Evolutionary conservation across 805 yeast species (phyloP).

Genomic region (Diddensiella santjacobensis): DNA sequence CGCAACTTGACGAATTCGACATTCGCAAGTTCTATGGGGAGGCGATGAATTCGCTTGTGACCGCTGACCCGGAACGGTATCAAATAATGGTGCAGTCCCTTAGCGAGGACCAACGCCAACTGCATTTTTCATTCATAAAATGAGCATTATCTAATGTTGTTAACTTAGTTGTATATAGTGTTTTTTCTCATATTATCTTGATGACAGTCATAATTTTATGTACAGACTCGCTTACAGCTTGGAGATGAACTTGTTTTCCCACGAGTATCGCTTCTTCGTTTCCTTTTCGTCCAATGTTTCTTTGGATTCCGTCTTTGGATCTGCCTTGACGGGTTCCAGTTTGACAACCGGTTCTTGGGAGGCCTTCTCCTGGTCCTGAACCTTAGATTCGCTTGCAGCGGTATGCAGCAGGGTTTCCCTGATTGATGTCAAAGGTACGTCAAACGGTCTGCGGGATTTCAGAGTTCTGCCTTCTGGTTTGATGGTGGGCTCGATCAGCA

Average conservation of each 20-base stretch:
- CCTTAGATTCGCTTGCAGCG: slow-evolving; percentile 3
- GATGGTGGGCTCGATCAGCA: slow-evolving; percentile 4
- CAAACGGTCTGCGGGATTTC: slow-evolving; percentile 12
- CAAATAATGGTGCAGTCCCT: background rate
- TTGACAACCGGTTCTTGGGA: background rate
- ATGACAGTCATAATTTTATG: no score
- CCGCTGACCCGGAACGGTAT: background rate
- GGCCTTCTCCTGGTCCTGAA: background rate
- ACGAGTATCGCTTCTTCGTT: background rate
- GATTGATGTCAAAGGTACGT: slow-evolving; percentile 6
- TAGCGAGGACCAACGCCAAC: background rate
- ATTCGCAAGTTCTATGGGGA: background rate
- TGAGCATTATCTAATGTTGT: no score
- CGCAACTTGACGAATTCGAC: background rate
- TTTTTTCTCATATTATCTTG: no score
- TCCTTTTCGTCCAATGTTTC: no score
- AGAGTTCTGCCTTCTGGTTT: background rate
- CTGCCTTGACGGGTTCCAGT: background rate
- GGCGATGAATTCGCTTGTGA: background rate
- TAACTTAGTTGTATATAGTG: no score
- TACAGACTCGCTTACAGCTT: background rate
- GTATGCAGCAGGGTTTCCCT: slow-evolving; percentile 1
- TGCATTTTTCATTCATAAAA: background rate
- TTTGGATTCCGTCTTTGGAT: background rate
- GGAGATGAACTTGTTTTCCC: background rate